Evolutionary conservation across 805 yeast species (phyloP).

Genomic region (Metschnikowia picachoensis): DNA sequence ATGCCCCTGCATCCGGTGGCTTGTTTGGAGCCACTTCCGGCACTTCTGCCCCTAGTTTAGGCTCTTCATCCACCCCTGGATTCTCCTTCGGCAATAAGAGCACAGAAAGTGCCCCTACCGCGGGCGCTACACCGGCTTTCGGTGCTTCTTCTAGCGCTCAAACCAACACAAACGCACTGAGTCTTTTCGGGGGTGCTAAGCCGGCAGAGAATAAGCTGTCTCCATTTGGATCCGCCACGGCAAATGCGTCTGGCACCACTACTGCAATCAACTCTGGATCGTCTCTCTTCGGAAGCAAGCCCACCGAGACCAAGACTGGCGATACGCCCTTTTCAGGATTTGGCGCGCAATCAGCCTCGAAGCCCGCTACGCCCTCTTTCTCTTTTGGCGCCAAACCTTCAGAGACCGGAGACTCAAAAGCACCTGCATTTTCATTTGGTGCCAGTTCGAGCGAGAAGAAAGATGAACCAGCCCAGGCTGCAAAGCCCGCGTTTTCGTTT

Average conservation of each 20-base stretch:
- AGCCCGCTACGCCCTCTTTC: slow-evolving; percentile 10
- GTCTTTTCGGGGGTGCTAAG: slow-evolving; percentile 14
- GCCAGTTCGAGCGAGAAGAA: slow-evolving; percentile 20
- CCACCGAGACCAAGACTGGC: slow-evolving; percentile 3
- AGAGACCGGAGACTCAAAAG: slow-evolving; percentile 1
- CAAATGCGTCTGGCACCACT: not conserved
- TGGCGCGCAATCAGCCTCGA: slow-evolving; percentile 21
- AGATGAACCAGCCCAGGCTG: not conserved
- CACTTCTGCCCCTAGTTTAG: slow-evolving; percentile 1
- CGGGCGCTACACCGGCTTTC: slow-evolving; percentile 1
- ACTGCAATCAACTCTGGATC: too few species aligned
- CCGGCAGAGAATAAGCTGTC: slow-evolving; percentile 15
- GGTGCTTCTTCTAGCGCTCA: not conserved
- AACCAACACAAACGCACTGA: not conserved
- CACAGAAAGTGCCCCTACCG: not conserved
- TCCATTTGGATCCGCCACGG: slow-evolving; percentile 8
- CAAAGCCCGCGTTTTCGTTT: slow-evolving; percentile 16
- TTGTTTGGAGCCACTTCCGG: slow-evolving; percentile 5
- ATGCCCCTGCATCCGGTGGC: slow-evolving; percentile 1
- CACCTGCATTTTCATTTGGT: slow-evolving; percentile 21
- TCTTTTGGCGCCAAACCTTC: slow-evolving; percentile 20
- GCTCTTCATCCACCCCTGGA: slow-evolving; percentile 9
- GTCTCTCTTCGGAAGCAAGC: slow-evolving; percentile 12
- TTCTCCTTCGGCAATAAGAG: slow-evolving; percentile 12
- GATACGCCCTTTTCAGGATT: slow-evolving; percentile 18